Conservation (phyloP, 2,329 filamentous ascomycete genomes). For the Aschersonia sp. region DNA sequence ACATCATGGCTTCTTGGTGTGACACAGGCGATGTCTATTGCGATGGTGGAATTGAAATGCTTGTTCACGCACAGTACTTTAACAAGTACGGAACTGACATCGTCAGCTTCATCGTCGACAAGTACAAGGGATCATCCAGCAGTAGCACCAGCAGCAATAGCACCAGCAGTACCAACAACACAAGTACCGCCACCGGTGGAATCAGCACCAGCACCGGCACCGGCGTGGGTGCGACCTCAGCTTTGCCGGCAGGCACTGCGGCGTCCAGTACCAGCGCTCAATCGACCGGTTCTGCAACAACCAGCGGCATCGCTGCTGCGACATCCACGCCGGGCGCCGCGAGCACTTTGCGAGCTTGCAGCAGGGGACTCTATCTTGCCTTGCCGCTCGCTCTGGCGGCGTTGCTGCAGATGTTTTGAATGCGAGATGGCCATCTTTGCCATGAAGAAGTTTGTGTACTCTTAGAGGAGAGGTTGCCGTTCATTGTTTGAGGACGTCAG, state of each 20-base stretch:
- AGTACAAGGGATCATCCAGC: conserved; percentile 7
- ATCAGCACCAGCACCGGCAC: neutral
- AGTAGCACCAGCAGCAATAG: neutral
- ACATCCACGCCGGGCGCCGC: neutral
- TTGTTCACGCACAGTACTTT: conserved; percentile 21
- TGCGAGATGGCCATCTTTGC: neutral
- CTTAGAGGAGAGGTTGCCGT: too few relatives aligned
- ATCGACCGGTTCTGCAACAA: neutral
- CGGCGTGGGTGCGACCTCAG: neutral
- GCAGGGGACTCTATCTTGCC: neutral
- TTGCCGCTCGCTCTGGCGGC: neutral
- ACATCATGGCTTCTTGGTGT: conserved; percentile 24
- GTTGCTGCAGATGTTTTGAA: neutral
- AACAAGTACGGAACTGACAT: conserved; percentile 18
- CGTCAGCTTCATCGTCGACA: conserved; percentile 19
- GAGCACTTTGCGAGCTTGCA: neutral
- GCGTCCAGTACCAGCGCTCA: neutral
- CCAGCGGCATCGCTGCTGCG: neutral
- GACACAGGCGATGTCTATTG: conserved; percentile 27
- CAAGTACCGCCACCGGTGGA: neutral
- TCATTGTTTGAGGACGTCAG: too few relatives aligned
- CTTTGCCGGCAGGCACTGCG: neutral
- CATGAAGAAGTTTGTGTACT: neutral
- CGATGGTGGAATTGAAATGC: conserved; percentile 14
- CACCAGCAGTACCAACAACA: neutral